Conservation (phyloP, 1,139 yeast genomes). For the Ashbya aceris region DNA sequence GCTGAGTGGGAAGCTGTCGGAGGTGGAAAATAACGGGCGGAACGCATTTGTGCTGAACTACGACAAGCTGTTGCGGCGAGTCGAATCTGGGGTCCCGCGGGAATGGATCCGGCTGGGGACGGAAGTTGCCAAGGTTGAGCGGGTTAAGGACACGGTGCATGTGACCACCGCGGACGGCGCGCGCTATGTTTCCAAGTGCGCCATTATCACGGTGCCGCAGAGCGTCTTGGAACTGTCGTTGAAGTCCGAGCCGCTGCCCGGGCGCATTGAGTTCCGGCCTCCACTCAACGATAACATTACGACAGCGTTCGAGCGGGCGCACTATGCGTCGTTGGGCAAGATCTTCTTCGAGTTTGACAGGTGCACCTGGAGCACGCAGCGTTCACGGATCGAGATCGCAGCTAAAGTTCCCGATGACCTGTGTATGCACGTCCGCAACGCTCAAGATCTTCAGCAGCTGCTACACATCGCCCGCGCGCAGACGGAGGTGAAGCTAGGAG, state of each 20-base stretch:
- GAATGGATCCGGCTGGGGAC: slow-evolving; percentile 36
- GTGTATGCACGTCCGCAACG: slow-evolving; percentile 13
- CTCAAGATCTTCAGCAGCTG: slow-evolving; percentile 11
- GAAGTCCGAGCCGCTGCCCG: slow-evolving; percentile 31
- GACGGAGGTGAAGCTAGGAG: background rate
- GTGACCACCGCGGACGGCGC: slow-evolving; percentile 28
- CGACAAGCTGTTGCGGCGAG: slow-evolving; percentile 40
- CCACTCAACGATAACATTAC: slow-evolving; percentile 41
- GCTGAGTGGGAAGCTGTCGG: slow-evolving; percentile 59
- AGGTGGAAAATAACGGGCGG: slow-evolving; percentile 64
- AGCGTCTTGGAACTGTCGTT: slow-evolving; percentile 43
- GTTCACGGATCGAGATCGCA: slow-evolving; percentile 18
- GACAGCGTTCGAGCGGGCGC: slow-evolving; percentile 41
- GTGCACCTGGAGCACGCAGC: slow-evolving; percentile 53
- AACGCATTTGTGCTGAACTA: slow-evolving; percentile 57
- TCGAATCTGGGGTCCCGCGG: slow-evolving; percentile 35
- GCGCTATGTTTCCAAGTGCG: slow-evolving; percentile 37
- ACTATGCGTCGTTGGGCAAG: slow-evolving; percentile 70
- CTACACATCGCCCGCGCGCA: background rate
- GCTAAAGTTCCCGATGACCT: slow-evolving; percentile 15
- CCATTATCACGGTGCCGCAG: slow-evolving; percentile 69
- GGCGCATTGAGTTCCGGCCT: slow-evolving; percentile 49
- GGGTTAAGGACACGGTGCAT: slow-evolving; percentile 17
- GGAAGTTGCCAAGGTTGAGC: slow-evolving; percentile 39
- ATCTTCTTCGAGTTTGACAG: slow-evolving; percentile 61